Conservation (phyloP, 139 green algal species). For the Chlorella sorokiniana region DNA sequence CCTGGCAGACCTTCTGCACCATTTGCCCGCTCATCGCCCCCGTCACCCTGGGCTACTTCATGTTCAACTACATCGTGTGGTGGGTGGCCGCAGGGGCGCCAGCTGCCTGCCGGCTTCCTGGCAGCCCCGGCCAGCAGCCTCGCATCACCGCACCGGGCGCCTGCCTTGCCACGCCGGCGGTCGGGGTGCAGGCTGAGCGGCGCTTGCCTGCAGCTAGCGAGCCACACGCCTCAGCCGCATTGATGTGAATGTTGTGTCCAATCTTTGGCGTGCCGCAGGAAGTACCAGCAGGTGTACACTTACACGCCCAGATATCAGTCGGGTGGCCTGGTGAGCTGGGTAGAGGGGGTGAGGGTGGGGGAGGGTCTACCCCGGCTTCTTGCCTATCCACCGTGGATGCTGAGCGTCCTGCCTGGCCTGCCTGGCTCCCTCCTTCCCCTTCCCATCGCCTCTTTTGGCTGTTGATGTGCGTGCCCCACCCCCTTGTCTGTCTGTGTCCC, state of each 20-base stretch:
- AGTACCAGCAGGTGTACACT: slow-evolving; percentile 55
- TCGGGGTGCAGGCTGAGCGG: not conserved
- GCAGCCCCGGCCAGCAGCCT: no score
- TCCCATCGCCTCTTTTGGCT: no score
- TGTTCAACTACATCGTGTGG: slow-evolving; percentile 47
- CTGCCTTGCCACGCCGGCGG: not conserved
- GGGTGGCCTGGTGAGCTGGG: slow-evolving; percentile 40
- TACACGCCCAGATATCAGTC: slow-evolving; percentile 42
- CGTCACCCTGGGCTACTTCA: slow-evolving; percentile 74
- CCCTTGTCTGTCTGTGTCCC: no score
- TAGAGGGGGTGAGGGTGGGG: not conserved
- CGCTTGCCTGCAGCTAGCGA: not conserved
- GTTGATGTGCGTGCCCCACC: no score
- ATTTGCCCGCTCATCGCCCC: slow-evolving; percentile 78
- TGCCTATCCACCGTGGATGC: no score
- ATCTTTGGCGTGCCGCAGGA: slow-evolving; percentile 15
- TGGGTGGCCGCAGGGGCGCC: not conserved
- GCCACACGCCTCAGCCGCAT: no score
- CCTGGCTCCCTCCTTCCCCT: no score
- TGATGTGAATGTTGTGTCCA: not conserved
- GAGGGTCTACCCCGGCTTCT: no score
- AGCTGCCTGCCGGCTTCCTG: no score
- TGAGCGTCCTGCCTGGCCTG: no score
- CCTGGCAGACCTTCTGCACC: slow-evolving; percentile 54
- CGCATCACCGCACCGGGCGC: no score